A percentile compares a stretch with the other conserved stretches of the same genome.
phyloP scores from a whole-genome alignment of 1,284 basidiomycete species.

The Microbotryum silenes-acaulis region DNA sequence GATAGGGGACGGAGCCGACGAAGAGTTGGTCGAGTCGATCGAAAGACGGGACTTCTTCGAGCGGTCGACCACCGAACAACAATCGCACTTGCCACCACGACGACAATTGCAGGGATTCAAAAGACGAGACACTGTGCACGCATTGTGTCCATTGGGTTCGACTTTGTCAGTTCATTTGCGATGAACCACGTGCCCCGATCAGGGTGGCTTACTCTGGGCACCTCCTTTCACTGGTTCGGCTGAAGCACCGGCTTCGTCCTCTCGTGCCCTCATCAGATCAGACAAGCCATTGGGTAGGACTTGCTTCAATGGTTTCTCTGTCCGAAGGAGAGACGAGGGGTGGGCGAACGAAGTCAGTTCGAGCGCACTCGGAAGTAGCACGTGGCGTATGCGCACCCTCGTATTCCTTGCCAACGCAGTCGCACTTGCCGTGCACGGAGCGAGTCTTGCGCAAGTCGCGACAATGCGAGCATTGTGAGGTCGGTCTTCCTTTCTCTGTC shows the following conservation, averaged over 20 bases:
- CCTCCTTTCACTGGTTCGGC: background rate
- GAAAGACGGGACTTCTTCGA: background rate
- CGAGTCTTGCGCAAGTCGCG: slow-evolving; percentile 23
- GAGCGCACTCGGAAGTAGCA: too few species aligned
- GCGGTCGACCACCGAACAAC: slow-evolving; percentile 11
- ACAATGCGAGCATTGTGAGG: slow-evolving; percentile 28
- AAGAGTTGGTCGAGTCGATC: background rate
- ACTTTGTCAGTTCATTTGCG: too few species aligned
- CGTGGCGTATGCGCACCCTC: slow-evolving; percentile 7
- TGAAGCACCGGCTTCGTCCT: background rate
- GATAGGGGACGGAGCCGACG: slow-evolving; percentile 1
- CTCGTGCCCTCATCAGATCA: slow-evolving; percentile 5
- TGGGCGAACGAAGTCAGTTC: too few species aligned
- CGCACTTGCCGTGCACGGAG: slow-evolving; percentile 24
- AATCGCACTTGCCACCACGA: slow-evolving; percentile 20
- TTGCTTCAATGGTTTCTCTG: slow-evolving; percentile 7
- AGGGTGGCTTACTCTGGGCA: background rate
- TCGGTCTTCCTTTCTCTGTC: slow-evolving; percentile 30
- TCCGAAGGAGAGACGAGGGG: too few species aligned
- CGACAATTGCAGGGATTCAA: slow-evolving; percentile 28
- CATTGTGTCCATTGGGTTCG: too few species aligned
- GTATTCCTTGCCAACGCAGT: slow-evolving; percentile 14
- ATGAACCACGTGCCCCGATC: background rate
- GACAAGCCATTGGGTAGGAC: slow-evolving; percentile 23
- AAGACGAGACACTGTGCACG: slow-evolving; percentile 17